phyloP scores from a whole-genome alignment of 441 rosid species.

The Mallotus japonicus region DNA sequence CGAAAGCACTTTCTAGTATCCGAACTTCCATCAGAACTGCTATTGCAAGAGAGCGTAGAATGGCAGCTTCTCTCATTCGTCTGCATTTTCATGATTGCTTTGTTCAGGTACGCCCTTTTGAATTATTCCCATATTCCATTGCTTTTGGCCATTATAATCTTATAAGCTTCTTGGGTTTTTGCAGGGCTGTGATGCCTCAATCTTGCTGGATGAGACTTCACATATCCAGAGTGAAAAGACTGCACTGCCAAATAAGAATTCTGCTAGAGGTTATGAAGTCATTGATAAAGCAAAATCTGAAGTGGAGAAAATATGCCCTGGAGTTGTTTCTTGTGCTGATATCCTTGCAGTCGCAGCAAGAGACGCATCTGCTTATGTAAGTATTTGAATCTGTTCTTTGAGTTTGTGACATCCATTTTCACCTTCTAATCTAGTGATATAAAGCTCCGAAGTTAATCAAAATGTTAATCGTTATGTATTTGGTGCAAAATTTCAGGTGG shows the following conservation, averaged over 20 bases:
- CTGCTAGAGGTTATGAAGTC: constrained; percentile 53
- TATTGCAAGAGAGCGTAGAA: constrained; percentile 48
- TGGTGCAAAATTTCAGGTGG: constrained; percentile 26
- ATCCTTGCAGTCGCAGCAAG: constrained; percentile 53
- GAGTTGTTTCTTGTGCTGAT: constrained; percentile 63
- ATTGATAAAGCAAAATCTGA: constrained; percentile 45
- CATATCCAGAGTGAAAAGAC: constrained; percentile 46
- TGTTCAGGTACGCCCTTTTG: constrained; percentile 38
- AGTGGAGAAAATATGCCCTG: constrained; percentile 51
- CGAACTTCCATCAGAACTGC: constrained; percentile 45
- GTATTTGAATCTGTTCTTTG: constrained; percentile 11
- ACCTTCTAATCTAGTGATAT: background rate
- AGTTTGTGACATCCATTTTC: background rate
- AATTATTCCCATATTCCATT: no score
- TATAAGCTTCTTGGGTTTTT: background rate
- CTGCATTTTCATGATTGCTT: constrained; percentile 67
- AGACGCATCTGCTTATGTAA: constrained; percentile 54
- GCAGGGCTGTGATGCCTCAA: constrained; percentile 65
- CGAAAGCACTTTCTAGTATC: constrained; percentile 42
- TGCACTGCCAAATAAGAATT: constrained; percentile 29
- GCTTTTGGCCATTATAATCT: no score
- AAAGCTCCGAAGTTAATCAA: no score
- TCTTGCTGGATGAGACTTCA: constrained; percentile 44
- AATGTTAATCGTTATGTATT: no score
- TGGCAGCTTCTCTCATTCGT: constrained; percentile 66